Evolutionary conservation across 441 rosid genomes (phyloP), one percentile per base, ranked within the genome.

Genomic region (Erodium moschatum): DNA sequence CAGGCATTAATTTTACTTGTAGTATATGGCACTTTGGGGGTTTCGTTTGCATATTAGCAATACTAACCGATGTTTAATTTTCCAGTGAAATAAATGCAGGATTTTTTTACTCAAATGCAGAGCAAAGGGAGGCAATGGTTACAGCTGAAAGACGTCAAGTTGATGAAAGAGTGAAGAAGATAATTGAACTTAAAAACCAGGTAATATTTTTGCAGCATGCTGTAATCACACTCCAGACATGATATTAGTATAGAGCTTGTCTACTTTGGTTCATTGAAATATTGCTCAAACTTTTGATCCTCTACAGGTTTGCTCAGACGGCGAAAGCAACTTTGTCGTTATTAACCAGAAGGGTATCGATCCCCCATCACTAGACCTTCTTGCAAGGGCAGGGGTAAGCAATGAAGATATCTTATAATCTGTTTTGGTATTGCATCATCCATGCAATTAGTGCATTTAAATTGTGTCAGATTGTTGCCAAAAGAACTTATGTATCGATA

Each of bases 61-160:
- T 15, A 1, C 11, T 44, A 70, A 70, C 82, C 81, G 71, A 83
- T 31, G 15, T 19, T 79, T 67, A 64, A 11, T 78, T 29, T 64
- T 15, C 38, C 85, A 93, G 96, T 85, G 98, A 93, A 84, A 84
- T 91, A 72, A 93, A 93, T 85, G 95, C 96, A 81, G 97, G 96
- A 6, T 93, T 93, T 82, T 93, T 93, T 87, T 93, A 93, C 87
- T 93, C 98, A 21, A 93, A 85, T 73, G 97, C 96, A 1, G 98
- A 91, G 73, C 98, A 93, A 78, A 88, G 98, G 76, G 98, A 93
- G 84, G 91, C 93, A 29, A 93, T 93, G 98, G 88, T 93, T 85
- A 82, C 87, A 50, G 96, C 95, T 62, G 98, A 93, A 83, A 80
- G 96, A 81, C 93, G 80, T 66, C 83, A 87, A 1, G 96, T 91